These are phyloP conservation scores for Kurtzmaniella quercitrusa DNA, from an alignment of 1,139 yeast genomes.

Conservation along the genomic window DNA sequence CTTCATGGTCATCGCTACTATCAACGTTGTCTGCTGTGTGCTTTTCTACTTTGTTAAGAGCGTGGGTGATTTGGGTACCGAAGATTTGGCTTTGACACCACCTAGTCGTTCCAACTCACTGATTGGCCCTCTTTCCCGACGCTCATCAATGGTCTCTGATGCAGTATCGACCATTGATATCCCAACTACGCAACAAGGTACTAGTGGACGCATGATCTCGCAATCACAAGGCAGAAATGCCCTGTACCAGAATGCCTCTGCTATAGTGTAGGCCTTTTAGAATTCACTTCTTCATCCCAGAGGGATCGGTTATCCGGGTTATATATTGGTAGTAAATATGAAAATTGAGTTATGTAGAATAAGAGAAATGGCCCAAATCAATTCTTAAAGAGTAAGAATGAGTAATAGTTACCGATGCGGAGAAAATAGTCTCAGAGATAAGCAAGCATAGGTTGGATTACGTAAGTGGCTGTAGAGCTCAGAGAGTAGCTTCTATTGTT, in stretches of 20 bases:
- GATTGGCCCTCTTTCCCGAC: background rate
- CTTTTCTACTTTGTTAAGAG: slow-evolving; percentile 1
- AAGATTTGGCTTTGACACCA: background rate
- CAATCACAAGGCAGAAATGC: background rate
- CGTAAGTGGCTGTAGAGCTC: no score
- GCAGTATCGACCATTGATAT: background rate
- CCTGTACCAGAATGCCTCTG: background rate
- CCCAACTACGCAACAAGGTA: background rate
- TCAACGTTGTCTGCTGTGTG: background rate
- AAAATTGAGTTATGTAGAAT: no score
- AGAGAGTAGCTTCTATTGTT: no score
- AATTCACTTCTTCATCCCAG: background rate
- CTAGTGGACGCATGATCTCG: background rate
- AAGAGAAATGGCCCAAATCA: no score
- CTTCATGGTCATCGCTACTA: slow-evolving; percentile 5
- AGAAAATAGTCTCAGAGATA: no score
- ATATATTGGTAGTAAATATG: background rate
- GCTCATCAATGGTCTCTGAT: background rate
- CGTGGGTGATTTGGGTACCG: background rate
- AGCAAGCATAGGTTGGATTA: no score
- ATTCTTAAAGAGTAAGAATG: background rate
- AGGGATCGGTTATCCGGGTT: background rate
- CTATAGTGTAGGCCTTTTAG: background rate
- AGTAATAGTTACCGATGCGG: no score
- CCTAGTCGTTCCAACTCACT: background rate